A percentile compares a stretch with the other conserved stretches of the same genome.
Conservation (phyloP, 257 asterid genomes). For the Ballota nigra region DNA sequence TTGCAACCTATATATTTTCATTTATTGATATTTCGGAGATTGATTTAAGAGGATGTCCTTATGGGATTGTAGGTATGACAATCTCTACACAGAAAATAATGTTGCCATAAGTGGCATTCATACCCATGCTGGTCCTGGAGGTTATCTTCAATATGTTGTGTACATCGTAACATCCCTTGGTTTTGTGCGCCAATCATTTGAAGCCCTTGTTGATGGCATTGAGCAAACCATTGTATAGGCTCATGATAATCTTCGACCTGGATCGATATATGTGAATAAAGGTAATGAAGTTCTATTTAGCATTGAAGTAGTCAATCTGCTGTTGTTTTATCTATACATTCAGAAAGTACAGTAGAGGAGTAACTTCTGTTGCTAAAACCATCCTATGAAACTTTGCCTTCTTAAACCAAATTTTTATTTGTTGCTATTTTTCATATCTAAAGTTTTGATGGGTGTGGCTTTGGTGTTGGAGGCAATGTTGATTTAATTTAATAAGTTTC, state of each 20-base stretch:
- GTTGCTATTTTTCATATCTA: background rate
- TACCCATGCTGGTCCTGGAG: slow-evolving; percentile 99
- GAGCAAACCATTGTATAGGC: slow-evolving; percentile 90
- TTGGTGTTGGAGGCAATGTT: slow-evolving; percentile 5
- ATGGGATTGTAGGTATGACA: slow-evolving; percentile 66
- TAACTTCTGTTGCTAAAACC: background rate
- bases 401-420: background rate
- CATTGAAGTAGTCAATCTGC: slow-evolving; percentile 3
- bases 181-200: slow-evolving; percentile 94
- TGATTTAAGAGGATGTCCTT: background rate
- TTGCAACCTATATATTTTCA: background rate
- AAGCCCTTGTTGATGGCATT: slow-evolving; percentile 94
- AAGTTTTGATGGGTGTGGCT: background rate
- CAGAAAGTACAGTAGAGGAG: background rate
- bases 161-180: slow-evolving; percentile 96
- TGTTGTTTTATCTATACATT: background rate
- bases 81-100: slow-evolving; percentile 81
- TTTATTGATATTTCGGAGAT: slow-evolving; percentile 5
- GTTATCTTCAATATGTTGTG: slow-evolving; percentile 89
- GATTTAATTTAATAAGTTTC: background rate
- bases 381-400: background rate
- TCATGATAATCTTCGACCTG: slow-evolving; percentile 86
- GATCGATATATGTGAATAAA: slow-evolving; percentile 80
- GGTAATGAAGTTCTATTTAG: slow-evolving; percentile 39
- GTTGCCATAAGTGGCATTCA: slow-evolving; percentile 97